Conservation (phyloP, 2,329 filamentous ascomycete species). For the Pyricularia grisea region DNA sequence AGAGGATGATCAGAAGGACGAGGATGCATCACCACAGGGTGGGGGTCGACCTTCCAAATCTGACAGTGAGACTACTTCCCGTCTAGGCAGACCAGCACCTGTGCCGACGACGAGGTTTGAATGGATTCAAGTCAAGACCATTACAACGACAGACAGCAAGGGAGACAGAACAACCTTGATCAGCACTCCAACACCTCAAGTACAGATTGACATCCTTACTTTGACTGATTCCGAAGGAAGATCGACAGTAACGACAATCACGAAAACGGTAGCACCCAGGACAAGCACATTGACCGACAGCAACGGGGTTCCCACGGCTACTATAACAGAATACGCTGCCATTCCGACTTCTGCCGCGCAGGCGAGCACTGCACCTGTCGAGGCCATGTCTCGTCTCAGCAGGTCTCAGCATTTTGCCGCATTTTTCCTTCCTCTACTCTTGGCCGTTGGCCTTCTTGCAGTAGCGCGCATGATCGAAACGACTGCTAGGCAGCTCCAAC, state of each 20-base stretch:
- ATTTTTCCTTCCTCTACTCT: constrained; percentile 25
- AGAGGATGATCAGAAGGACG: neutral
- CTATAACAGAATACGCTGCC: constrained; percentile 10
- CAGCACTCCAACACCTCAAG: constrained; percentile 53
- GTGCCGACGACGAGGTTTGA: neutral
- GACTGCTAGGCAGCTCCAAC: constrained; percentile 27
- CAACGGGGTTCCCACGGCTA: constrained; percentile 11
- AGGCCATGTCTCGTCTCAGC: constrained; percentile 12
- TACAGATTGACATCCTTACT: constrained; percentile 41
- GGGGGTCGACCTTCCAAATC: neutral
- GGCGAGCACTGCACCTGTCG: neutral
- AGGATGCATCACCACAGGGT: neutral
- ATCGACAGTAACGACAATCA: constrained; percentile 8
- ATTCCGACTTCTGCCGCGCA: constrained; percentile 4
- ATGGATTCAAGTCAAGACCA: neutral
- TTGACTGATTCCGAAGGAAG: constrained; percentile 8
- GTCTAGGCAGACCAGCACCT: neutral
- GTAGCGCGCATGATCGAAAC: constrained; percentile 26
- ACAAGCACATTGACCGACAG: constrained; percentile 8
- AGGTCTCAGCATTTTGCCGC: constrained; percentile 23
- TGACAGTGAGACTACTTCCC: neutral
- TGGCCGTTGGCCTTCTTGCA: constrained; percentile 23
- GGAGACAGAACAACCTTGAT: constrained; percentile 51
- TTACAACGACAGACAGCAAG: constrained; percentile 65
- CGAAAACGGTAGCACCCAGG: constrained; percentile 7